Base-by-base conservation (phyloP, 345 rosid species). In the Moringa oleifera region DNA sequence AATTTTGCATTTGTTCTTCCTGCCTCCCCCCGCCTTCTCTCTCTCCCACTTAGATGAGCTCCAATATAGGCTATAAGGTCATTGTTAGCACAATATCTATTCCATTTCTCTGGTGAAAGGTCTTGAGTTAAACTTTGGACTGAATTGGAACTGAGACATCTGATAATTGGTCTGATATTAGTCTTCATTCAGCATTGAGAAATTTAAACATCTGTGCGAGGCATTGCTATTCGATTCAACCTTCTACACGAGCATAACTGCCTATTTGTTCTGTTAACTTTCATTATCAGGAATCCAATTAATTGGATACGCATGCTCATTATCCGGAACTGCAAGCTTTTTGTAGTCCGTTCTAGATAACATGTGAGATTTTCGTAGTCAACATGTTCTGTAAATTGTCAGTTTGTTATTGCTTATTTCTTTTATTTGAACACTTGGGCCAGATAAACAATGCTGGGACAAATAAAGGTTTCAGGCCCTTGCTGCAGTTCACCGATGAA, bases 361-460 rank as follows among this genome's bases (percentile, higher is more conserved):
- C 20, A 19, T 64, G 8, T 55, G 20, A 19, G 22, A 13, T 46
- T 25, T 46, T 57, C 46, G 17, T 28, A 20, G 20, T 51, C 23
- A 20, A 0, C 0, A 7, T 50, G 12, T 51, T 63, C 18, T 59
- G 51, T n/a, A 55, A 31, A 46, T 51, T 31, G 17, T 23, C 24
- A 52, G 4, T 31, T 33, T 23, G 9, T 21, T 10, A 18, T 18
- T 51, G 47, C 31, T 25, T 58, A 63, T n/a, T 21, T 61, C 50
- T 70, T 20, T 55, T 21, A 16, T 64, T 58, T 65, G n/a, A 6
- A 24, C 53, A 47, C n/a, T 55, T 57, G 23, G 51, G 61, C 31
- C 84, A 93, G 94, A 90, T 93, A 74, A 93, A 93, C 67, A 93
- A 88, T 63, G 96, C 96, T 36, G 98, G 97, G 73, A 84, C 90